Conservation (phyloP, 2,329 filamentous ascomycete species). For the Hypoxylon sp. region DNA sequence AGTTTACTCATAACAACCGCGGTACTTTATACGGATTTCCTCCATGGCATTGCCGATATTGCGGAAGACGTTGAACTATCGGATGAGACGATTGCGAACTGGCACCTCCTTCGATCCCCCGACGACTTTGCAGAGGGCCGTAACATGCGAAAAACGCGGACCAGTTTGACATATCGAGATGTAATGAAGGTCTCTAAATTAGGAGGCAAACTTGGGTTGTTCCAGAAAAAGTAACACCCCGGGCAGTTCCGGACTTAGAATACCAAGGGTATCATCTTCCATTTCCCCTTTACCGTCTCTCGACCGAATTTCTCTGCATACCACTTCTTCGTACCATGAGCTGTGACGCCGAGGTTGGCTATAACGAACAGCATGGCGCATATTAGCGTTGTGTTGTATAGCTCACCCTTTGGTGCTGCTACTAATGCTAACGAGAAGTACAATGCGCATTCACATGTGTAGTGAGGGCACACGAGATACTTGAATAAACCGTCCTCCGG, state of each 20-base stretch:
- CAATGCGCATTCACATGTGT: constrained; percentile 86
- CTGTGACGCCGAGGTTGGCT: constrained; percentile 85
- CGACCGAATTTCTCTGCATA: constrained; percentile 80
- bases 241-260: constrained; percentile 57
- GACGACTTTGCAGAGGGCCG: constrained; percentile 61
- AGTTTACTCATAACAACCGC: constrained; percentile 81
- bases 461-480: constrained; percentile 85
- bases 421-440: constrained; percentile 83
- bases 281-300: constrained; percentile 70
- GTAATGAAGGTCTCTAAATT: constrained; percentile 84
- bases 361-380: constrained; percentile 78
- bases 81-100: constrained; percentile 74
- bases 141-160: constrained; percentile 69
- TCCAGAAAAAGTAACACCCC: constrained; percentile 54
- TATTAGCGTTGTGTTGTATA: constrained; percentile 79
- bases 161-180: constrained; percentile 85
- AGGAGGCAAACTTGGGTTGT: constrained; percentile 72
- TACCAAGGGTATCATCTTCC: constrained; percentile 81
- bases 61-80: constrained; percentile 74
- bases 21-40: constrained; percentile 74
- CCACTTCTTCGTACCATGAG: constrained; percentile 81
- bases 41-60: constrained; percentile 80
- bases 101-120: constrained; percentile 70
- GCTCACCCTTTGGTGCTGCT: constrained; percentile 74
- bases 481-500: constrained; percentile 79